Conservation (phyloP, 176 grass and related monocot species). For the Calamus simplicifolius region DNA sequence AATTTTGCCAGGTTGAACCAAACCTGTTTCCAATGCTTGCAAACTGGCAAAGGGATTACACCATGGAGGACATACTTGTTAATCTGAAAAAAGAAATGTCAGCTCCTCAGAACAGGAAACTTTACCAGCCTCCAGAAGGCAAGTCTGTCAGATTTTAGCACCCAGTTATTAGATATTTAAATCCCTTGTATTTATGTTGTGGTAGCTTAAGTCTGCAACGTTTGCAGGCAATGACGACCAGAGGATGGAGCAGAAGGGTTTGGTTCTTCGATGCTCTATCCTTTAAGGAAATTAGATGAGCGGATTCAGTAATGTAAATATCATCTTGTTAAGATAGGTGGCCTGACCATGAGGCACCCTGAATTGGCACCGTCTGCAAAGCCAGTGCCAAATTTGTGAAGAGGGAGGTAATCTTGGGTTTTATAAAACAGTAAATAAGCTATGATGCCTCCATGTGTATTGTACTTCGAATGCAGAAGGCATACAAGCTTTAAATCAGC, state of each 20-base stretch:
- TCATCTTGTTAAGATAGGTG: no score
- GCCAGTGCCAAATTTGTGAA: no score
- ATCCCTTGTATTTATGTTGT: background rate
- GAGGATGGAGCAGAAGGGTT: slow-evolving; percentile 71
- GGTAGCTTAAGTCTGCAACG: background rate
- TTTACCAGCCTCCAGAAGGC: slow-evolving; percentile 80
- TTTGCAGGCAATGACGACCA: slow-evolving; percentile 65
- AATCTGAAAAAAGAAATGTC: slow-evolving; percentile 88
- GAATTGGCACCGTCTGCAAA: no score
- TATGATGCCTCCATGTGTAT: no score
- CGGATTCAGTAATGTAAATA: no score
- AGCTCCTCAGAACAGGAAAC: slow-evolving; percentile 71
- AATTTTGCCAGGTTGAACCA: slow-evolving; percentile 70
- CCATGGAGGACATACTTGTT: slow-evolving; percentile 79
- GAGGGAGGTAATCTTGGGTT: no score
- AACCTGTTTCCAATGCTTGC: slow-evolving; percentile 74
- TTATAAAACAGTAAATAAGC: no score
- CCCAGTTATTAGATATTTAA: slow-evolving; percentile 10
- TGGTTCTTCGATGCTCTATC: slow-evolving; percentile 46
- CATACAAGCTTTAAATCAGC: no score
- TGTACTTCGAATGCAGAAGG: no score
- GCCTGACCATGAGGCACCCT: no score
- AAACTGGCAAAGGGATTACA: slow-evolving; percentile 72
- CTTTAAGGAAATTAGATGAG: slow-evolving; percentile 26
- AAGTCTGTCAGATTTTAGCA: slow-evolving; percentile 12